Base-by-base conservation (phyloP, 306 rosid species). In the Nissolia schottii region DNA sequence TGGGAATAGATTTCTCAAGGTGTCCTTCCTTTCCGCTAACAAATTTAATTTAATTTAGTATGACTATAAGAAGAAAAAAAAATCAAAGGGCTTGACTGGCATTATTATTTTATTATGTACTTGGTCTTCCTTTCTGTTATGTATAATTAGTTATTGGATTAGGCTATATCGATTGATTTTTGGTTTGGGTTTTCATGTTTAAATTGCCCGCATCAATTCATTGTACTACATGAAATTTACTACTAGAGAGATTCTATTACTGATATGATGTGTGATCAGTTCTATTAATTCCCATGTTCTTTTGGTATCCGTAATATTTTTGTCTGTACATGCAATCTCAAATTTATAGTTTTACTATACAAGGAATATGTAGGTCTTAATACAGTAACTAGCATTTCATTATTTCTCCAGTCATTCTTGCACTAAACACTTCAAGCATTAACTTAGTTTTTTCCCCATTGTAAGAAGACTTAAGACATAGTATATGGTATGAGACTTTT, bases 1-100 rank as follows among this genome's bases (percentile, higher is more conserved):
- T 46, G 53, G 49, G 79, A 65, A 73, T 77, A 34, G 15, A 15
- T 15, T 59, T 60, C 67, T 64, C 66, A 51, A 50, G 28, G 43
- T 24, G 31, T 40, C 37, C 4, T 46, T 58, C 49, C 58, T 49
- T 28, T 62, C 6, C 48, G 67, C 19, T 51, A 49, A 56, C 18
- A 29, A 22, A 57, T 76, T 20, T 37, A 22, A 43, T 13, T 31
- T 12, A 45, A 27, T 37, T 49, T 11, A 46, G n/a, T 55, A 6
- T 29, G 22, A 64, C 1, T 40, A 14, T 6, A 7, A 53, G 1
- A 34, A 37, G 6, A 18, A 14, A 8, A 7, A 25, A 10, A 18
- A 56, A 25, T 7, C 50, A 60, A 31, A 62, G 64, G 48, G 22
- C 46, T 49, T 59, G 20, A 48, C 3, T n/a, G 7, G 50, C 29